Evolutionary conservation across 1,139 yeast species (phyloP).

Genomic region (Debaryomyces robertsiae): DNA sequence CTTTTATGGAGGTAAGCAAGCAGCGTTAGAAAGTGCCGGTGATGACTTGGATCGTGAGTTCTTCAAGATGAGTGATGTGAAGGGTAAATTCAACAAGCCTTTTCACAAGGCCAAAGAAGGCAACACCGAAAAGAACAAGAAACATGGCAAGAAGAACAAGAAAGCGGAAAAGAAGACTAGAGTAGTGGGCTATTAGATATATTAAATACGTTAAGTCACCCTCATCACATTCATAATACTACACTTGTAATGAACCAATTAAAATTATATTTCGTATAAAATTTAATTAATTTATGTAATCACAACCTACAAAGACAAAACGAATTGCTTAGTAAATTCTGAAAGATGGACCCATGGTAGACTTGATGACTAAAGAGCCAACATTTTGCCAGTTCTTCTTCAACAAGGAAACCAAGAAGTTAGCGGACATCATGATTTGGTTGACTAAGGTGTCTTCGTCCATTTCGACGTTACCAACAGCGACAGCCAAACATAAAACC

Average conservation of each 20-base stretch:
- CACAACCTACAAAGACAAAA: slow-evolving; percentile 6
- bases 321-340: slow-evolving; percentile 82
- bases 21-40: slow-evolving; percentile 74
- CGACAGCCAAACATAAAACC: slow-evolving; percentile 88
- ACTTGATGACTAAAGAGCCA: slow-evolving; percentile 98
- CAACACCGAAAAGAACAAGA: slow-evolving; percentile 47
- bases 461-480: slow-evolving; percentile 99
- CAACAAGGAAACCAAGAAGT: slow-evolving; percentile 98
- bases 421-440: slow-evolving; percentile 98
- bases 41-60: slow-evolving; percentile 84
- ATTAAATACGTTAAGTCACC: slow-evolving; percentile 3
- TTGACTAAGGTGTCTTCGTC: slow-evolving; percentile 94
- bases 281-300: slow-evolving; percentile 6
- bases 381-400: slow-evolving; percentile 99
- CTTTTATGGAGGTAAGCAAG: slow-evolving; percentile 78
- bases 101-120: slow-evolving; percentile 54
- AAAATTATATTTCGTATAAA: slow-evolving; percentile 9
- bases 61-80: slow-evolving; percentile 65
- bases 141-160: slow-evolving; percentile 78
- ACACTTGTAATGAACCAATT: slow-evolving; percentile 8
- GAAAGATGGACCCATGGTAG: slow-evolving; percentile 99
- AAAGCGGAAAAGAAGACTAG: slow-evolving; percentile 56
- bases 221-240: not conserved
- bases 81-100: slow-evolving; percentile 68
- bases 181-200: slow-evolving; percentile 40